Evolutionary conservation across 495 filamentous ascomycete species (phyloP).

Genomic region (Filosporella fistucella): DNA sequence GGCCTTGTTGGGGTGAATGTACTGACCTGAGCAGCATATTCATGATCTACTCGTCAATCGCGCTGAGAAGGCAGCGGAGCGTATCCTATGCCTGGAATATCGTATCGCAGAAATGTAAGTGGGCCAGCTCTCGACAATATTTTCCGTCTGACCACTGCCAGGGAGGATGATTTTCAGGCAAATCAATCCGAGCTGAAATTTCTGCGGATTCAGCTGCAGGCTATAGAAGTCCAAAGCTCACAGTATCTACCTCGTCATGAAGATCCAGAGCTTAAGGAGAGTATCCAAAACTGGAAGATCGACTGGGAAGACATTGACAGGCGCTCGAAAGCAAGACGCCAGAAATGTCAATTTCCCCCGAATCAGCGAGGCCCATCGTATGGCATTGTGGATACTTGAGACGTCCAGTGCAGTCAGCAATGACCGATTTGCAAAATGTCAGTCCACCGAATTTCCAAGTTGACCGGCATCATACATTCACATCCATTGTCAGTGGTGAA

Average conservation of each 20-base stretch:
- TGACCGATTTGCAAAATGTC: too few species aligned
- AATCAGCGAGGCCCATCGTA: too few species aligned
- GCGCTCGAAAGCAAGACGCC: constrained; percentile 17
- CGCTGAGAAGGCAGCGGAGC: constrained; percentile 45
- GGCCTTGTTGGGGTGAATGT: too few species aligned
- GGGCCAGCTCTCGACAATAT: neutral
- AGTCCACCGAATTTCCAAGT: too few species aligned
- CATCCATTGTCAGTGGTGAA: too few species aligned
- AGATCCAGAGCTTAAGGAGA: constrained; percentile 23
- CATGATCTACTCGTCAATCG: constrained; percentile 45
- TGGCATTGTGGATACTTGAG: too few species aligned
- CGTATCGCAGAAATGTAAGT: constrained; percentile 42
- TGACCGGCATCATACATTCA: too few species aligned
- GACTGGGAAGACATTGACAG: constrained; percentile 26
- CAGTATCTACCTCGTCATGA: constrained; percentile 30
- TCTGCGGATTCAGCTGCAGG: constrained; percentile 47
- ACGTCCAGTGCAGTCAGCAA: too few species aligned
- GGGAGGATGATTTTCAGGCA: constrained; percentile 32
- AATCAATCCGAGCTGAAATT: constrained; percentile 41
- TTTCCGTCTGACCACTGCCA: constrained; percentile 10
- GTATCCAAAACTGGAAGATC: constrained; percentile 26
- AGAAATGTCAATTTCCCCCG: too few species aligned
- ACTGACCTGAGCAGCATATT: constrained; percentile 38
- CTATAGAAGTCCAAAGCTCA: constrained; percentile 45
- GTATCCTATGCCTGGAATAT: constrained; percentile 45